Percentiles rank a stretch among this genome's conserved stretches.
Conservation (phyloP, 306 rosid genomes). For the Corylus americana region DNA sequence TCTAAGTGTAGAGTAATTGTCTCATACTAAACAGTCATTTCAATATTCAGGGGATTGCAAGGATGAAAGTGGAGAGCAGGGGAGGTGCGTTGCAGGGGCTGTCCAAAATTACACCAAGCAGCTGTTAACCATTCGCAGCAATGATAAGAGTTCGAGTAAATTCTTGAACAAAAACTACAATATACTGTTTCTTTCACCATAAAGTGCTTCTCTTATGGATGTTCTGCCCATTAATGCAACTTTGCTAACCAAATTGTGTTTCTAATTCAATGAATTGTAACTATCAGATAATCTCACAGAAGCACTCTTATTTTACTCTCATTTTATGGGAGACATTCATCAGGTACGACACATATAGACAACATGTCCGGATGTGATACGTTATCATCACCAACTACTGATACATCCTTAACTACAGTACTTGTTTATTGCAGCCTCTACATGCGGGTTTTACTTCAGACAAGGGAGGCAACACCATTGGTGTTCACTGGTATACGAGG, state of each 20-base stretch:
- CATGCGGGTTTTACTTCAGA: constrained; percentile 80
- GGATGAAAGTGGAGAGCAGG: constrained; percentile 51
- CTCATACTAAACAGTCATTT: constrained; percentile 2
- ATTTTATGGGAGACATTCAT: constrained; percentile 85
- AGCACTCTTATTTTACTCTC: constrained; percentile 74
- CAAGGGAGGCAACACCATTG: constrained; percentile 67
- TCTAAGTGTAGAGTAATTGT: no score
- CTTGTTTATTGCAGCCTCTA: constrained; percentile 65
- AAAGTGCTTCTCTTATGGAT: not conserved
- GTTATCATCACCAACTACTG: not conserved
- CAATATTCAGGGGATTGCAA: constrained; percentile 71
- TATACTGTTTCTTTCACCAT: not conserved
- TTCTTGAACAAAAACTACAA: not conserved
- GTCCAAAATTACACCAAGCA: constrained; percentile 77
- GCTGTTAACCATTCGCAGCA: constrained; percentile 42
- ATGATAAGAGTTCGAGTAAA: constrained; percentile 40
- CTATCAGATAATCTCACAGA: constrained; percentile 77
- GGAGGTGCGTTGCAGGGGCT: constrained; percentile 73
- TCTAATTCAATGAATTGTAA: not conserved
- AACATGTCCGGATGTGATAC: not conserved
- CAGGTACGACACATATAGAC: constrained; percentile 52
- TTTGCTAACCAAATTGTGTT: constrained; percentile 12
- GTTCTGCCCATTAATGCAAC: not conserved
- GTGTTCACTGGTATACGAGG: constrained; percentile 69
- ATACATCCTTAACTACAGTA: not conserved